These are phyloP conservation scores for Trichosporon sp. DNA, from an alignment of 1,284 basidiomycete genomes.

Conservation along the genomic window DNA sequence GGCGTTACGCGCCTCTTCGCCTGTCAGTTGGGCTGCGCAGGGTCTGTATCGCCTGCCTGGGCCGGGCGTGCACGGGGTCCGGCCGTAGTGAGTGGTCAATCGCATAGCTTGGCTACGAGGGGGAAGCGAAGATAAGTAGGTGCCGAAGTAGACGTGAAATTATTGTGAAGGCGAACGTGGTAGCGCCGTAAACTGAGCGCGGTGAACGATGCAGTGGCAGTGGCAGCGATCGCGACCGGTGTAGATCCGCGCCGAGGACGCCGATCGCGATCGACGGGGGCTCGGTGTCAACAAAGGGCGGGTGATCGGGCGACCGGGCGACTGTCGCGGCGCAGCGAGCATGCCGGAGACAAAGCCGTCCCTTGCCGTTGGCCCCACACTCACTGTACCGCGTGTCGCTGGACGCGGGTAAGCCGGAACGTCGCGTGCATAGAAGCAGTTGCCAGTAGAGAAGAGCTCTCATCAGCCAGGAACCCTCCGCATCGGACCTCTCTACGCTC, in stretches of 20 bases:
- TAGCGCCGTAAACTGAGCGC: too few species aligned
- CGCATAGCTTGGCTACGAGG: too few species aligned
- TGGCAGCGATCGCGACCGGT: not conserved
- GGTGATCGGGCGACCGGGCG: not conserved
- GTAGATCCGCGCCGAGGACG: too few species aligned
- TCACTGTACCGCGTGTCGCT: not conserved
- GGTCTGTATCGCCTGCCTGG: too few species aligned
- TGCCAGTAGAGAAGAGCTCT: too few species aligned
- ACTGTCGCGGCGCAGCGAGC: not conserved
- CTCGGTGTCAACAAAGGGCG: not conserved
- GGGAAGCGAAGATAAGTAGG: too few species aligned
- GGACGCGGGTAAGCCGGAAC: not conserved
- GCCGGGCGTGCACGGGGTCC: too few species aligned
- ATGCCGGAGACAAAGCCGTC: not conserved
- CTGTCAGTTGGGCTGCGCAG: too few species aligned
- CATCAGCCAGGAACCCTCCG: not conserved
- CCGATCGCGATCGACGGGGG: not conserved
- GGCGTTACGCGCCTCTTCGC: too few species aligned
- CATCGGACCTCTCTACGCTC: not conserved
- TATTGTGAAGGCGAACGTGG: too few species aligned
- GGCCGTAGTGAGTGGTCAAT: too few species aligned
- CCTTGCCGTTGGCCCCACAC: not conserved
- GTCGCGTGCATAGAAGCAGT: not conserved
- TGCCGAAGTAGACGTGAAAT: too few species aligned
- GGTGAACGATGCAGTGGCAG: not conserved